Base-by-base conservation (phyloP, 148 eudicot species). In the Pouteria glomerata region DNA sequence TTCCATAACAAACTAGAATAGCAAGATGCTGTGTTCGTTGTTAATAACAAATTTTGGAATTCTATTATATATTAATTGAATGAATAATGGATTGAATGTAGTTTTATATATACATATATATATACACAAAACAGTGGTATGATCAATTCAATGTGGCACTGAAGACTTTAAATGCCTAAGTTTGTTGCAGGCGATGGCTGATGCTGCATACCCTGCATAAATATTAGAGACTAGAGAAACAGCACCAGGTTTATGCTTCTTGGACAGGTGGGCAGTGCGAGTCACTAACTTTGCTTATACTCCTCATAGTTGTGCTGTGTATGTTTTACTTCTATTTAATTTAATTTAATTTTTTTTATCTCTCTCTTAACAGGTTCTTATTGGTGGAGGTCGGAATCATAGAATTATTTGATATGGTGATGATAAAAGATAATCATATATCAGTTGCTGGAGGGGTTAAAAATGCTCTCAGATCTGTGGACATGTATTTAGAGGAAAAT, bases 261-360 rank as follows among this genome's bases (percentile, higher is more conserved):
- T 91, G 88, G 98, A 94, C 77, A 94, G 91, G 85, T 94, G 98
- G 98, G 98, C 98, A 79, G 98, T 94, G 66, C 74, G 69, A 73
- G 78, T 73, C 77, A 65, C 80, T 82, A 76, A 62, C 79, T 76
- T 75, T 65, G 31, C 56, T 66, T 2, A 16, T 21, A 29, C 55
- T 24, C 8, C 44, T 37, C 7, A 19, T 18, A n/a, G 15, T 74
- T 68, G 41, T 29, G 30, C 69, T 6, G 48, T 34, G 29, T 42
- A 57, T 34, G 18, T 44, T 23, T 35, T 10, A 39, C 44, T 51
- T n/a, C n/a, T 13, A 24, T 31, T 45, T 50, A 31, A 34, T 70
- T 19, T 57, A 45, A 65, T 16, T 56, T 41, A 37, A 14, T 14
- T 56, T 31, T 30, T 61, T 75, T 69, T 26, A 59, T 39, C 55